These are phyloP conservation scores for Parsonsia alboflavescens DNA, from an alignment of 257 asterid genomes.

Conservation along the genomic window DNA sequence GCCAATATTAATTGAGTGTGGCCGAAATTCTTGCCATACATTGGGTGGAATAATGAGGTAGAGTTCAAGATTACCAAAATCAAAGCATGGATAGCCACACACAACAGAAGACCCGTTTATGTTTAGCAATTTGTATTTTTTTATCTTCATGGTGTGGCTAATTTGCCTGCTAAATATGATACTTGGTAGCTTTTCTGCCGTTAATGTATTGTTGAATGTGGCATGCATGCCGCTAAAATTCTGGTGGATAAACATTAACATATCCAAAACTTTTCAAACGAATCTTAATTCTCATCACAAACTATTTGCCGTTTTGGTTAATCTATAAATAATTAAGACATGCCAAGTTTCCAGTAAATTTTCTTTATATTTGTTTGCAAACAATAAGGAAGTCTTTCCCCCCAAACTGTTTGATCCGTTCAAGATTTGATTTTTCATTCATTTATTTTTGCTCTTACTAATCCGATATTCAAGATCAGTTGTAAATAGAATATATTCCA, in stretches of 20 bases:
- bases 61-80: no score
- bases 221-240: neutral
- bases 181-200: neutral
- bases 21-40: no score
- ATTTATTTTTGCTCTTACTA: no score
- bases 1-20: no score
- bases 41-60: no score
- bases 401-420: neutral
- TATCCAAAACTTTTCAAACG: neutral
- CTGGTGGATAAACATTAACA: neutral
- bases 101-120: no score
- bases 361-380: neutral
- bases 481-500: neutral
- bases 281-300: neutral
- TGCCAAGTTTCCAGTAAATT: no score
- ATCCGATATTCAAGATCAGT: neutral
- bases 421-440: neutral
- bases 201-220: neutral
- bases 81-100: no score
- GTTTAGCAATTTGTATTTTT: no score
- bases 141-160: neutral
- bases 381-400: neutral
- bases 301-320: neutral
- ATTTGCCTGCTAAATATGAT: neutral
- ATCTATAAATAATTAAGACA: neutral